These are phyloP conservation scores for Pythium chondricola DNA, from an alignment of 352 stramenopile species.

Conservation along the genomic window DNA sequence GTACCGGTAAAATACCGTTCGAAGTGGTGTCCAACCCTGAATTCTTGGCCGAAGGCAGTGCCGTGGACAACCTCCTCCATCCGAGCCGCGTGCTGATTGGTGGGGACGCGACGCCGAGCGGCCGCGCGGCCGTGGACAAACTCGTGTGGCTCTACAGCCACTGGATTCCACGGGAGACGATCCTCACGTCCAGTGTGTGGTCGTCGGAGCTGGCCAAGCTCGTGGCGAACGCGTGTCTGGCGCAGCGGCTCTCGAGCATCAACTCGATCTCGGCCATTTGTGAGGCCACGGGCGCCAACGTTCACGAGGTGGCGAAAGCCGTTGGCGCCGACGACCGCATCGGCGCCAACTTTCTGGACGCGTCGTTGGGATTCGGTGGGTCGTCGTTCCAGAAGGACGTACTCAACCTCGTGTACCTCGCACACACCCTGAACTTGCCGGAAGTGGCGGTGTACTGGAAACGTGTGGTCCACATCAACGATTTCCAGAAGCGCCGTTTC, in stretches of 20 bases:
- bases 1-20: slow-evolving; percentile 73
- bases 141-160: slow-evolving; percentile 96
- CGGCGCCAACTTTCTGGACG: slow-evolving; percentile 96
- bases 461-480: slow-evolving; percentile 99
- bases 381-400: slow-evolving; percentile 99
- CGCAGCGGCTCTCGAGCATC: slow-evolving; percentile 98
- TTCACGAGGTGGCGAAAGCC: slow-evolving; percentile 96
- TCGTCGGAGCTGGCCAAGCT: slow-evolving; percentile 99
- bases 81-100: slow-evolving; percentile 98
- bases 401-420: slow-evolving; percentile 99
- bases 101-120: slow-evolving; percentile 89
- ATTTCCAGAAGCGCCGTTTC: slow-evolving; percentile 99
- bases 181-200: slow-evolving; percentile 99
- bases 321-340: slow-evolving; percentile 98
- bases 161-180: slow-evolving; percentile 93
- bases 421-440: slow-evolving; percentile 95
- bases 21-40: slow-evolving; percentile 99
- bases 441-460: slow-evolving; percentile 99
- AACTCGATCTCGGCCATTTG: slow-evolving; percentile 99
- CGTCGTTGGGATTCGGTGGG: slow-evolving; percentile 98
- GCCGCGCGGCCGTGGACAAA: slow-evolving; percentile 83
- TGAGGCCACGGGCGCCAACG: slow-evolving; percentile 97
- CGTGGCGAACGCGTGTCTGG: slow-evolving; percentile 99
- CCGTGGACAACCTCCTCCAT: slow-evolving; percentile 93
- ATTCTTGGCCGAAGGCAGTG: slow-evolving; percentile 99